A percentile compares a stretch with the other conserved stretches of the same genome.
These are phyloP conservation scores for Colletotrichum tofieldiae DNA, from an alignment of 2,329 filamentous ascomycete genomes.

Conservation along the genomic window DNA sequence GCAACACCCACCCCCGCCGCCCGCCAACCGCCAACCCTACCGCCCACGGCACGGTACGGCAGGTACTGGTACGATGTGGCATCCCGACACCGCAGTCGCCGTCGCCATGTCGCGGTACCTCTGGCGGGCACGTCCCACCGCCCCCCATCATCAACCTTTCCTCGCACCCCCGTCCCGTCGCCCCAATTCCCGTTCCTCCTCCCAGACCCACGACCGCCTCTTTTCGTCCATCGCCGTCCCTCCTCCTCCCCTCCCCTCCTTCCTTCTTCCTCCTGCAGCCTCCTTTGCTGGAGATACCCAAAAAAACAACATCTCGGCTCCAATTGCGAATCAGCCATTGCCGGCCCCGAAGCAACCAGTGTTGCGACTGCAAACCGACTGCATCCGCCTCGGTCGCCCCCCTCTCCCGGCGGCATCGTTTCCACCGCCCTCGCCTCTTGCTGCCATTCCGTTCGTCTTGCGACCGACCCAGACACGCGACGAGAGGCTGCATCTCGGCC, in stretches of 20 bases:
- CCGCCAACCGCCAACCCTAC: neutral
- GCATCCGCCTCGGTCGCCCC: constrained; percentile 15
- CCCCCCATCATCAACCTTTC: constrained; percentile 14
- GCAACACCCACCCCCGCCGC: neutral
- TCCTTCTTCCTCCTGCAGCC: neutral
- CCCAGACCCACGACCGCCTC: constrained; percentile 36
- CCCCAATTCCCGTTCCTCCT: constrained; percentile 24
- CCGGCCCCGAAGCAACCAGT: neutral
- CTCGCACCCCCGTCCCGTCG: constrained; percentile 32
- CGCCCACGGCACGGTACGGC: too few relatives aligned
- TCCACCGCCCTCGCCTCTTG: constrained; percentile 17
- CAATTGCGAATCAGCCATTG: neutral
- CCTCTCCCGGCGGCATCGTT: constrained; percentile 27
- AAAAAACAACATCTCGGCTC: neutral
- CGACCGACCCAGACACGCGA: constrained; percentile 13
- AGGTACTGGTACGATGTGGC: too few relatives aligned
- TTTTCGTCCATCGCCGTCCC: constrained; percentile 23
- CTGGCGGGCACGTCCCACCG: constrained; percentile 22
- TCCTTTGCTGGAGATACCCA: neutral
- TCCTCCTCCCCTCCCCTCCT: constrained; percentile 1
- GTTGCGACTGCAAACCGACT: constrained; percentile 17
- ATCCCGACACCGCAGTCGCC: neutral
- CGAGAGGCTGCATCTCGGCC: neutral
- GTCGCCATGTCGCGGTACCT: neutral
- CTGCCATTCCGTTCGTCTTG: constrained; percentile 9